Conservation (phyloP, 345 rosid genomes). For the Lagerstroemia speciosa region DNA sequence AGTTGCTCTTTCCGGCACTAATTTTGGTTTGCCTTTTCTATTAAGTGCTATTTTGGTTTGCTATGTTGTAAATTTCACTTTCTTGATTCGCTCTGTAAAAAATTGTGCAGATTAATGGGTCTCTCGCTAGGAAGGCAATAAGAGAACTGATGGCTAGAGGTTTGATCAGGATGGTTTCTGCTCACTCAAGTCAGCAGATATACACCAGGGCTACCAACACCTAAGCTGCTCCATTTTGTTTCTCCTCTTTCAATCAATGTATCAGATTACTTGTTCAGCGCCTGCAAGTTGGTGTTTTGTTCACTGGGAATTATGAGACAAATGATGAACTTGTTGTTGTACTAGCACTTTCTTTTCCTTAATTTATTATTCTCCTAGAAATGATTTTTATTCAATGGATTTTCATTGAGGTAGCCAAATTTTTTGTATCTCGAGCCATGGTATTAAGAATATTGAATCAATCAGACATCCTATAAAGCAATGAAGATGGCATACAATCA, state of each 20-base stretch:
- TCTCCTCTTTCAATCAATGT: not conserved
- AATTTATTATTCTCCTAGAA: not conserved
- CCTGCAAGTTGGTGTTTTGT: not conserved
- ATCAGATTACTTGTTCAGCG: not conserved
- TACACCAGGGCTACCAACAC: constrained; percentile 72
- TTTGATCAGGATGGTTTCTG: constrained; percentile 58
- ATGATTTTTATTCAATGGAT: not conserved
- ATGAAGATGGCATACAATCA: not conserved
- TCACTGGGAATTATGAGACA: not conserved
- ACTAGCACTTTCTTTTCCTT: not conserved
- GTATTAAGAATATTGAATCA: no score
- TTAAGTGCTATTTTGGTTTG: no score
- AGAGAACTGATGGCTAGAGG: constrained; percentile 79
- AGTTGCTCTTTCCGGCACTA: not conserved
- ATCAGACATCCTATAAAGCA: no score
- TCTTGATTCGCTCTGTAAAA: not conserved
- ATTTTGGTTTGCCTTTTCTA: no score
- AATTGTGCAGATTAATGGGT: constrained; percentile 49
- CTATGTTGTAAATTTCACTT: not conserved
- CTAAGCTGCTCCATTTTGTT: constrained; percentile 14
- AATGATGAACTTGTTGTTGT: not conserved
- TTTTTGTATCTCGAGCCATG: no score
- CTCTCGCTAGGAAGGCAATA: constrained; percentile 65
- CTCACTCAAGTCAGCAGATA: constrained; percentile 79
- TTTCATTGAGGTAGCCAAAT: not conserved